These are phyloP conservation scores for Centaurea solstitialis DNA, from an alignment of 129 eudicot genomes.

Conservation along the genomic window DNA sequence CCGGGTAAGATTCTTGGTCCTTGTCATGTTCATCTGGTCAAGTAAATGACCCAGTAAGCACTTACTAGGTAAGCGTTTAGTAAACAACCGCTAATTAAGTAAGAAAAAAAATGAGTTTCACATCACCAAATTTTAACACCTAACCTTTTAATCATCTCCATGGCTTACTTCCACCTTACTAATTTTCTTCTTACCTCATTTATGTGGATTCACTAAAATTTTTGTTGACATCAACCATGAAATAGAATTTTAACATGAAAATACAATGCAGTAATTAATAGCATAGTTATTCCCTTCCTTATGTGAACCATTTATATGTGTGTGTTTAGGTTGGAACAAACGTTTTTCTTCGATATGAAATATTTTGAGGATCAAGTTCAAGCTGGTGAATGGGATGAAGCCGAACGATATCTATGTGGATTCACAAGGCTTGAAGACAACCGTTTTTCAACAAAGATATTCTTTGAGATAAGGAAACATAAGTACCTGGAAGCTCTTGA, in stretches of 20 bases:
- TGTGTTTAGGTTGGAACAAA: slow-evolving; percentile 66
- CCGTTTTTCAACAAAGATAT: slow-evolving; percentile 76
- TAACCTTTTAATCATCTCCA: no score
- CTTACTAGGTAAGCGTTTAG: no score
- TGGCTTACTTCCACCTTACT: neutral
- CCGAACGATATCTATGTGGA: slow-evolving; percentile 69
- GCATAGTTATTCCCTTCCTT: neutral
- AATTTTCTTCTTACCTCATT: neutral
- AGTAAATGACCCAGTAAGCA: no score
- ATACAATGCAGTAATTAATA: neutral
- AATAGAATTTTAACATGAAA: neutral
- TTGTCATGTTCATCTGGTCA: no score
- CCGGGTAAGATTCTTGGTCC: no score
- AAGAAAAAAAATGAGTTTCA: no score
- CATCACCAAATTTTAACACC: no score
- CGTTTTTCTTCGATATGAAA: slow-evolving; percentile 71
- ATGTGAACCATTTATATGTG: neutral
- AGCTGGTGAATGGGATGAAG: slow-evolving; percentile 95
- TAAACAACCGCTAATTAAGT: no score
- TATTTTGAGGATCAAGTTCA: slow-evolving; percentile 80
- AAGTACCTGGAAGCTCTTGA: slow-evolving; percentile 89
- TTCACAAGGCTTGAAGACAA: slow-evolving; percentile 88
- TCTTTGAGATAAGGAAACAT: slow-evolving; percentile 84
- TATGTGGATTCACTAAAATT: neutral
- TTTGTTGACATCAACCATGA: neutral